These are phyloP conservation scores for Polyporus tsugae DNA, from an alignment of 1,284 basidiomycete species.

Conservation along the genomic window DNA sequence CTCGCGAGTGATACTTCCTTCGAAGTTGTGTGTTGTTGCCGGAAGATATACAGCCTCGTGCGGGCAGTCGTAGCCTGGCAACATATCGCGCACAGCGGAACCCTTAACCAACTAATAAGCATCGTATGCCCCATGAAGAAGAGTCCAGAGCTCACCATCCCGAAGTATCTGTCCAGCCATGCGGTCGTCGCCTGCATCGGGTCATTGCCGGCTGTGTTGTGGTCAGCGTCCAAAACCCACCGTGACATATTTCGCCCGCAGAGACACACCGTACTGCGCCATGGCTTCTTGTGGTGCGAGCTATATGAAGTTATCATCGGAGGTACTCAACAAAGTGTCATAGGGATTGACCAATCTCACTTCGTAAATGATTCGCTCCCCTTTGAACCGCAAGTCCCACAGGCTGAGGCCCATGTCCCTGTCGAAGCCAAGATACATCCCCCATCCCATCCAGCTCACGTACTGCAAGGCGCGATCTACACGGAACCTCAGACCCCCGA, in stretches of 20 bases:
- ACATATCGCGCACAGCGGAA: slow-evolving; percentile 58
- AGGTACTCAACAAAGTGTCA: background rate
- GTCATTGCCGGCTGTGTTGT: slow-evolving; percentile 61
- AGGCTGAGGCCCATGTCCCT: slow-evolving; percentile 73
- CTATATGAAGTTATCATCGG: slow-evolving; percentile 28
- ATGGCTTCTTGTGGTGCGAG: slow-evolving; percentile 67
- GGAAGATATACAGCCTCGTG: slow-evolving; percentile 65
- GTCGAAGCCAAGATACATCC: slow-evolving; percentile 68
- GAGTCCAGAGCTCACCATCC: slow-evolving; percentile 50
- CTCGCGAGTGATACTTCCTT: slow-evolving; percentile 52
- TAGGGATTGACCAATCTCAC: slow-evolving; percentile 37
- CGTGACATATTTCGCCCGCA: background rate
- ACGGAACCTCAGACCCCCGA: slow-evolving; percentile 64
- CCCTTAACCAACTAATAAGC: slow-evolving; percentile 39
- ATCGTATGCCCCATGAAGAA: background rate
- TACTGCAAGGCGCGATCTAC: slow-evolving; percentile 62
- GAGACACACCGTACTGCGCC: slow-evolving; percentile 61
- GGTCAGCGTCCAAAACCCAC: slow-evolving; percentile 5
- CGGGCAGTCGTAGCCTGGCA: slow-evolving; percentile 74
- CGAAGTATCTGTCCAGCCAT: slow-evolving; percentile 73
- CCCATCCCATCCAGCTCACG: slow-evolving; percentile 73
- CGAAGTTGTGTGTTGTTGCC: slow-evolving; percentile 57
- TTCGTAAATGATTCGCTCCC: slow-evolving; percentile 72
- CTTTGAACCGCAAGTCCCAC: slow-evolving; percentile 71
- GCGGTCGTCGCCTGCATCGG: slow-evolving; percentile 70